phyloP scores from a whole-genome alignment of 371 early-diverging fungal species.

The Mucor indicus region DNA sequence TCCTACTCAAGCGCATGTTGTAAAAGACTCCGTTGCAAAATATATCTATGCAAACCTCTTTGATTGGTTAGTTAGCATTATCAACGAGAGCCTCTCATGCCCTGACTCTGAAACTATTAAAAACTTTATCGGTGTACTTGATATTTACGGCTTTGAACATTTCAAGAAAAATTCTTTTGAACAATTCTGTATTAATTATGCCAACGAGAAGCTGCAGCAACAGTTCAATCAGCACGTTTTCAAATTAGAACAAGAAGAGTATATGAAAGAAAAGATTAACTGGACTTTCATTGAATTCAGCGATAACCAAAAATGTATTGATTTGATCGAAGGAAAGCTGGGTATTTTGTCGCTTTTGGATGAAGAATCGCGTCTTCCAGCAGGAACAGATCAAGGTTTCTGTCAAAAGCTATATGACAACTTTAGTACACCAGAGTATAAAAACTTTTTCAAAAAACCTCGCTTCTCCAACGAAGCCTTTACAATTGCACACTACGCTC shows the following conservation, averaged over 20 bases:
- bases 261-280: conserved; percentile 89
- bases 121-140: conserved; percentile 91
- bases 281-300: conserved; percentile 95
- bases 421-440: conserved; percentile 65
- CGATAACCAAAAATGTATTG: conserved; percentile 99
- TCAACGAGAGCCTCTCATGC: conserved; percentile 73
- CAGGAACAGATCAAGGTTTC: conserved; percentile 80
- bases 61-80: conserved; percentile 87
- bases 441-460: conserved; percentile 86
- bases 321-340: conserved; percentile 93
- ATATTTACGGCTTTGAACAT: conserved; percentile 97
- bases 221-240: conserved; percentile 74
- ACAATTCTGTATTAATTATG: conserved; percentile 99
- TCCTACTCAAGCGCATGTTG: conserved; percentile 73
- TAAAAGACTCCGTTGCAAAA: conserved; percentile 92
- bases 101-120: conserved; percentile 43
- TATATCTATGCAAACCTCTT: conserved; percentile 91
- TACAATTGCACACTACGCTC: conserved; percentile 89
- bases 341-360: conserved; percentile 96
- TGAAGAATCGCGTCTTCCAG: conserved; percentile 93
- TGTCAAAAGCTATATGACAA: conserved; percentile 84
- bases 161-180: conserved; percentile 98
- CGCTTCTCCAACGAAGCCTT: conserved; percentile 83
- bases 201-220: conserved; percentile 97
- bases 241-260: conserved; percentile 94